A percentile compares a stretch with the other conserved stretches of the same genome.
These are phyloP conservation scores for Penicillium antarcticum DNA, from an alignment of 495 filamentous ascomycete genomes.

Conservation along the genomic window DNA sequence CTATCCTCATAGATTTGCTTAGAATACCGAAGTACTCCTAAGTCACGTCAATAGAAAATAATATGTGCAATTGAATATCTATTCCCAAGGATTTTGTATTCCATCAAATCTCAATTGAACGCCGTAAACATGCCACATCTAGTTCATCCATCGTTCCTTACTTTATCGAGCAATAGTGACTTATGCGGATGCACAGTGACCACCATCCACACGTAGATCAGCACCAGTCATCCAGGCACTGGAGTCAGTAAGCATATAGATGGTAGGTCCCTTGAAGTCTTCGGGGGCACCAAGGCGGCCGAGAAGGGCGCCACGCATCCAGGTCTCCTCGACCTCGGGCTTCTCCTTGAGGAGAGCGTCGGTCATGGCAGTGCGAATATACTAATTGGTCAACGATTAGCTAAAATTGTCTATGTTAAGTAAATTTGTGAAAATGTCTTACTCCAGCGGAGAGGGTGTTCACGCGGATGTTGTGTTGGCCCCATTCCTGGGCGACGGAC, in stretches of 20 bases:
- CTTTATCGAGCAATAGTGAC: background rate
- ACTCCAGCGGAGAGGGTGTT: constrained; percentile 47
- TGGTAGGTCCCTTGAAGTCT: constrained; percentile 40
- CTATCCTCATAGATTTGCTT: too few species aligned
- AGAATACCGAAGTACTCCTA: background rate
- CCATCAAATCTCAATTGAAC: constrained; percentile 1
- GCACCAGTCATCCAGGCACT: constrained; percentile 41
- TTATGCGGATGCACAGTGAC: constrained; percentile 37
- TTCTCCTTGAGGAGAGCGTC: constrained; percentile 42
- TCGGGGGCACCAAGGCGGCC: constrained; percentile 35
- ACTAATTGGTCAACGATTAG: constrained; percentile 12
- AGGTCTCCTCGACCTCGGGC: constrained; percentile 53
- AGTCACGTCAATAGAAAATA: background rate
- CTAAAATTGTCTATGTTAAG: constrained; percentile 24
- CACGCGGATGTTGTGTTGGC: constrained; percentile 29
- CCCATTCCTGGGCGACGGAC: constrained; percentile 69
- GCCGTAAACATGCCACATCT: constrained; percentile 13
- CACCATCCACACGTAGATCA: constrained; percentile 37
- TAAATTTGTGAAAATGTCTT: background rate
- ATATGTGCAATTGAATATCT: background rate
- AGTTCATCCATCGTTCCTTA: background rate
- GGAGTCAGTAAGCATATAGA: constrained; percentile 44
- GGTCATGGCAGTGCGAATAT: constrained; percentile 39
- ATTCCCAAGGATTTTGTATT: background rate
- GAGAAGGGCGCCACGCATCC: constrained; percentile 35